These are phyloP conservation scores for Phytopythium mirpurense DNA, from an alignment of 352 stramenopile genomes.

Conservation along the genomic window DNA sequence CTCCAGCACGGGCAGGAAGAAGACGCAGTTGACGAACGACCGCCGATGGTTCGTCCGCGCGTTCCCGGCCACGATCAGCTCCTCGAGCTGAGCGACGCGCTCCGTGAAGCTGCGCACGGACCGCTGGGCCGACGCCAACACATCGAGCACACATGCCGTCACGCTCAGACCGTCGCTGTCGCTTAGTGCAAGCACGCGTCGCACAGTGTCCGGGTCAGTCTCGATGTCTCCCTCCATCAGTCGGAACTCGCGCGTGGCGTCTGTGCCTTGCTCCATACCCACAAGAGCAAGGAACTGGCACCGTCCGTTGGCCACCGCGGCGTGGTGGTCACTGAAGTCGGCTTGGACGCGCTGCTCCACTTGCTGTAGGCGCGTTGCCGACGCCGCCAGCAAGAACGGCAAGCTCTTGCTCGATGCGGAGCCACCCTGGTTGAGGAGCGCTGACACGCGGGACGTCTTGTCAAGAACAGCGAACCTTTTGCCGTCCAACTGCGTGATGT, in stretches of 20 bases:
- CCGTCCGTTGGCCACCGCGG: not conserved
- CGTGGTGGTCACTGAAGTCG: slow-evolving; percentile 21
- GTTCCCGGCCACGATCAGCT: slow-evolving; percentile 27
- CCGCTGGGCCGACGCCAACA: slow-evolving; percentile 32
- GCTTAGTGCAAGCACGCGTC: slow-evolving; percentile 33
- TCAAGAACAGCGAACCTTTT: slow-evolving; percentile 14
- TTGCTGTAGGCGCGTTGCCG: slow-evolving; percentile 8
- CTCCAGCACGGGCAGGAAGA: slow-evolving; percentile 46
- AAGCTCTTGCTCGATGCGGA: slow-evolving; percentile 15
- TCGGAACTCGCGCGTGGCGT: not conserved
- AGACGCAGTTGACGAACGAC: slow-evolving; percentile 43
- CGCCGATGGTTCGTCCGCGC: slow-evolving; percentile 59
- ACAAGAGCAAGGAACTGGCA: not conserved
- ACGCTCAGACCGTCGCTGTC: slow-evolving; percentile 58
- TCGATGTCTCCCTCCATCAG: slow-evolving; percentile 4
- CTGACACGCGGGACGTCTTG: slow-evolving; percentile 19
- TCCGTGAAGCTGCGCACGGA: slow-evolving; percentile 27
- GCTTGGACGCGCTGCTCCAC: slow-evolving; percentile 11
- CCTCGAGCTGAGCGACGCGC: slow-evolving; percentile 25
- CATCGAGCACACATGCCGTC: slow-evolving; percentile 57
- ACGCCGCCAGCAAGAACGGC: slow-evolving; percentile 12
- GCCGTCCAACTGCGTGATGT: not conserved
- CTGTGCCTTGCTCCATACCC: not conserved
- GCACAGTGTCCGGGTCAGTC: slow-evolving; percentile 6
- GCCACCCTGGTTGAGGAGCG: slow-evolving; percentile 11